phyloP scores from a whole-genome alignment of 768 basidiomycete genomes.

The Rhodotorula diobovata region DNA sequence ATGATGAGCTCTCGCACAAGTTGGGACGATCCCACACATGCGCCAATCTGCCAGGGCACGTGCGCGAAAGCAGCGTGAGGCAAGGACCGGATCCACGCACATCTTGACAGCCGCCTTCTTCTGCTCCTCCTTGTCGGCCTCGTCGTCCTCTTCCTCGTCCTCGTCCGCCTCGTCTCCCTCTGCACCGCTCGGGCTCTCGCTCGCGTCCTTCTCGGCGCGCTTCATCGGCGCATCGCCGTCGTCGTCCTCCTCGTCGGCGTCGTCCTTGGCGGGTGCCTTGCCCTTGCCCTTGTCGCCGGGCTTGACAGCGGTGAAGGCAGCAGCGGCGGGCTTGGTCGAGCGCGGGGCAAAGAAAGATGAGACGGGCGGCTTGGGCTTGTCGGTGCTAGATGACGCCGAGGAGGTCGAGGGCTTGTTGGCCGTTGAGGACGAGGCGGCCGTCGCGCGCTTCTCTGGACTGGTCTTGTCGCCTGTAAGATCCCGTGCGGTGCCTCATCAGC shows the following conservation, averaged over 20 bases:
- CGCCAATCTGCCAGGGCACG: neutral
- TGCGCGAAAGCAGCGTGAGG: neutral
- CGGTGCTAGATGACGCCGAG: neutral
- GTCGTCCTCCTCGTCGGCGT: neutral
- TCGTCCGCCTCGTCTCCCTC: slow-evolving; percentile 12
- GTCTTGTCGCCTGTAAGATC: neutral
- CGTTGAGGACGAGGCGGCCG: neutral
- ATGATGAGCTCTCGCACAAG: neutral
- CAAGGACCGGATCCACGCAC: no score
- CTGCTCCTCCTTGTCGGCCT: slow-evolving; percentile 29
- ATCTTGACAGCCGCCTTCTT: slow-evolving; percentile 31
- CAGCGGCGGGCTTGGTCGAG: slow-evolving; percentile 1
- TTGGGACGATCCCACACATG: no score
- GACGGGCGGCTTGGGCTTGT: neutral
- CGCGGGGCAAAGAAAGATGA: slow-evolving; percentile 26
- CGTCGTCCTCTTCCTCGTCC: slow-evolving; percentile 17
- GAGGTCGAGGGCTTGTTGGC: slow-evolving; percentile 22
- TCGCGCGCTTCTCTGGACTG: neutral
- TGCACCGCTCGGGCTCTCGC: neutral
- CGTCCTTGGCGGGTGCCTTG: slow-evolving; percentile 10
- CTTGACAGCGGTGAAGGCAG: neutral
- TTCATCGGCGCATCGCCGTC: slow-evolving; percentile 2
- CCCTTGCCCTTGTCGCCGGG: slow-evolving; percentile 11
- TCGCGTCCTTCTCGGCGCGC: slow-evolving; percentile 3
- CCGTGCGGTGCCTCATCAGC: no score